phyloP scores from a whole-genome alignment of 768 basidiomycete genomes.

The Boletellus emodensis region DNA sequence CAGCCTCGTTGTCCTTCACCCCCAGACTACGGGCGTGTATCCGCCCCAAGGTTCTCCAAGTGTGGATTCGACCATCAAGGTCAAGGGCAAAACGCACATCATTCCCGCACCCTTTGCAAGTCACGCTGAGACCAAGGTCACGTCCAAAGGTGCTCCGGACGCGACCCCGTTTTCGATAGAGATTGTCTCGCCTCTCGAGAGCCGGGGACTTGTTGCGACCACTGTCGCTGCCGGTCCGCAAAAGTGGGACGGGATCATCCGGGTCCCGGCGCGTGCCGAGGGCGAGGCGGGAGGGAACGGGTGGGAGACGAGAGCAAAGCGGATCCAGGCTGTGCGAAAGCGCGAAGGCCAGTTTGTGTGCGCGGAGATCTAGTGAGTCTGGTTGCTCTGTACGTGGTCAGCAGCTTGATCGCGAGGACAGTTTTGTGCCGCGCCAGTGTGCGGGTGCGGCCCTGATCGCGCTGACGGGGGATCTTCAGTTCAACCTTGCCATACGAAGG shows the following conservation, averaged over 20 bases:
- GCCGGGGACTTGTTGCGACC: conserved; percentile 44
- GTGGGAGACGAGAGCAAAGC: conserved; percentile 28
- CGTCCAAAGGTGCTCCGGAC: conserved; percentile 1
- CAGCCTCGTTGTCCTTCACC: conserved; percentile 15
- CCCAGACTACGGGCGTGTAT: conserved; percentile 6
- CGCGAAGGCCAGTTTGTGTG: conserved; percentile 37
- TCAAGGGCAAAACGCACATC: conserved; percentile 2
- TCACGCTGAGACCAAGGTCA: conserved; percentile 8
- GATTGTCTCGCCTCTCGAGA: conserved; percentile 40
- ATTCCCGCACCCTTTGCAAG: conserved; percentile 19
- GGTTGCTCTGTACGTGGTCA: background rate
- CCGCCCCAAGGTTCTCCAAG: conserved; percentile 16
- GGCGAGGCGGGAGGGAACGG: conserved; percentile 9
- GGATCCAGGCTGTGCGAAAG: conserved; percentile 23
- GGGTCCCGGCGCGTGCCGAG: conserved; percentile 37
- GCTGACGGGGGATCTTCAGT: conserved; percentile 54
- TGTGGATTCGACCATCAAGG: conserved; percentile 14
- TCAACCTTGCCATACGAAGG: conserved; percentile 39
- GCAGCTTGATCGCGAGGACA: conserved; percentile 2
- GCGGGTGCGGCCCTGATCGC: conserved; percentile 50
- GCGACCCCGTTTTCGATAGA: conserved; percentile 32
- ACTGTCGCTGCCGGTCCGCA: conserved; percentile 28
- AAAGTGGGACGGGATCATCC: conserved; percentile 52
- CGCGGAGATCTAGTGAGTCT: conserved; percentile 32
- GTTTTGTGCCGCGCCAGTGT: conserved; percentile 21